Evolutionary conservation across 2,329 filamentous ascomycete genomes (phyloP).

Genomic region (Orbilia brochopaga): DNA sequence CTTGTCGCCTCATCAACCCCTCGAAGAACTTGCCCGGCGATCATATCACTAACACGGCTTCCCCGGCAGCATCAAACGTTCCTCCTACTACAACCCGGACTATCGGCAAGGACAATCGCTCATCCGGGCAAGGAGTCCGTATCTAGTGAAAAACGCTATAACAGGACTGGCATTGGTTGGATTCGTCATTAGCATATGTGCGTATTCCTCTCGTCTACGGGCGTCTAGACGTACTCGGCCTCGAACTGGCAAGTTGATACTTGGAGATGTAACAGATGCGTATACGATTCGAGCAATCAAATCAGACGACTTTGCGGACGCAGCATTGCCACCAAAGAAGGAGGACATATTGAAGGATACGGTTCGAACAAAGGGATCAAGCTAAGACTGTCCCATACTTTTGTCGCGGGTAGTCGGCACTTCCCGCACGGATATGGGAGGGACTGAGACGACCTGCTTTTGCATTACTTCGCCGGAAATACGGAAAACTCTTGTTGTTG

Average conservation of each 20-base stretch:
- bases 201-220: slow-evolving; percentile 58
- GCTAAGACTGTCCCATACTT: no score
- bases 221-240: neutral
- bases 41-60: neutral
- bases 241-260: neutral
- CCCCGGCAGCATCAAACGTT: slow-evolving; percentile 58
- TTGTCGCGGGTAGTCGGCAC: no score
- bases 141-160: slow-evolving; percentile 84
- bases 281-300: slow-evolving; percentile 83
- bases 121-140: slow-evolving; percentile 88
- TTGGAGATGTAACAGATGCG: slow-evolving; percentile 62
- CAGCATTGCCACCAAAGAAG: slow-evolving; percentile 73
- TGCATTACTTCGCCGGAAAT: no score
- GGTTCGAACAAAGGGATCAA: slow-evolving; percentile 6
- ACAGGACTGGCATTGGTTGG: slow-evolving; percentile 77
- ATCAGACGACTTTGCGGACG: slow-evolving; percentile 96
- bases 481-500: no score
- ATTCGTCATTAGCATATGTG: slow-evolving; percentile 87
- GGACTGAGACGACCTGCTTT: slow-evolving; percentile 3
- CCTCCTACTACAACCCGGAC: slow-evolving; percentile 89
- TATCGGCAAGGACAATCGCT: slow-evolving; percentile 86
- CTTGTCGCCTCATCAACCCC: neutral
- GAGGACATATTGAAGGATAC: slow-evolving; percentile 57
- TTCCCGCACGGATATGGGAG: no score
- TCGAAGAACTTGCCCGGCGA: slow-evolving; percentile 5